Conservation (phyloP, 805 yeast species). For the Kockiozyma suomiensis region DNA sequence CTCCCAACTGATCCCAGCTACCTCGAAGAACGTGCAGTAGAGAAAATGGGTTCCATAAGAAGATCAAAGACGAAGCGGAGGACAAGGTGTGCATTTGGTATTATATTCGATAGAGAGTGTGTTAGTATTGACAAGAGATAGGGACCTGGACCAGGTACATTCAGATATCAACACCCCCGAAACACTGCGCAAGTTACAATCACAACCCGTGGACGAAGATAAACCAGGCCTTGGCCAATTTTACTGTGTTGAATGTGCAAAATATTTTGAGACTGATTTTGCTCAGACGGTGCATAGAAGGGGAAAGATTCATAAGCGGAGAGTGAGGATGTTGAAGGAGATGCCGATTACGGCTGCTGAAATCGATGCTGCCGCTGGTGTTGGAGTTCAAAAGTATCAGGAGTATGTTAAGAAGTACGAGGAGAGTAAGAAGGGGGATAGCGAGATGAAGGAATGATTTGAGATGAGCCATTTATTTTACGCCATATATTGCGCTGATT, state of each 20-base stretch:
- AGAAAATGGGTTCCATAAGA: constrained; percentile 33
- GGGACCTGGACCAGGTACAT: constrained; percentile 79
- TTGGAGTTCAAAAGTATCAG: constrained; percentile 67
- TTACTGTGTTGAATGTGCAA: constrained; percentile 93
- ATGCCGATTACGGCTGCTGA: constrained; percentile 88
- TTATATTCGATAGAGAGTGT: background rate
- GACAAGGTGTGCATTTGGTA: constrained; percentile 28
- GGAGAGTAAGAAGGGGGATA: constrained; percentile 50
- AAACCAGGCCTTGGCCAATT: constrained; percentile 89
- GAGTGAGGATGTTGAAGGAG: constrained; percentile 66
- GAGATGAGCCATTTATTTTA: too few species aligned
- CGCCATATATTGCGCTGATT: too few species aligned
- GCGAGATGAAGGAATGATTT: constrained; percentile 5
- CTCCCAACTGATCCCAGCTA: background rate
- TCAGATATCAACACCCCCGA: constrained; percentile 69
- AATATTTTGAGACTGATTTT: constrained; percentile 77
- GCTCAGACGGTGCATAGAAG: constrained; percentile 74
- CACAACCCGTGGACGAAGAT: constrained; percentile 57
- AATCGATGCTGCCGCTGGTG: constrained; percentile 88
- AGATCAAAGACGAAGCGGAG: constrained; percentile 35
- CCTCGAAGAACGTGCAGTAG: too few species aligned
- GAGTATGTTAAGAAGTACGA: constrained; percentile 54
- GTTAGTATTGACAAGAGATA: constrained; percentile 39
- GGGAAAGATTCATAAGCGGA: constrained; percentile 81
- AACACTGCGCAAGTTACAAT: constrained; percentile 64